phyloP scores from a whole-genome alignment of 2,329 filamentous ascomycete species.

The Colletotrichum cereale region DNA sequence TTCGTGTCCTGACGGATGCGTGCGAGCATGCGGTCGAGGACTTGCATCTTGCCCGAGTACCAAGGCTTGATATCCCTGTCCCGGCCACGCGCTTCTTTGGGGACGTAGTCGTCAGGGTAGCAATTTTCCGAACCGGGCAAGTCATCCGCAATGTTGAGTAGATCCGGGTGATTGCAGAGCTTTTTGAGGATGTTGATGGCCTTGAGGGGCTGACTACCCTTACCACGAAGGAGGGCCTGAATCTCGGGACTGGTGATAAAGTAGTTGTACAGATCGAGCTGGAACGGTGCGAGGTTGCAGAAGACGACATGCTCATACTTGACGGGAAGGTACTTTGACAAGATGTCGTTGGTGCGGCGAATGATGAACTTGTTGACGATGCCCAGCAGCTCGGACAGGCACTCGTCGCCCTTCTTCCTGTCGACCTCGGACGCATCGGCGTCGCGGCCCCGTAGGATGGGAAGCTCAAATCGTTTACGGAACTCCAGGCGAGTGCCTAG shows the following conservation, averaged over 20 bases:
- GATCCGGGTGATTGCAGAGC: slow-evolving; percentile 96
- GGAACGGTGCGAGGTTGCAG: slow-evolving; percentile 93
- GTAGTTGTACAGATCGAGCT: slow-evolving; percentile 93
- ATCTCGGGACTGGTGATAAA: slow-evolving; percentile 98
- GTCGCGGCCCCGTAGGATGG: slow-evolving; percentile 91
- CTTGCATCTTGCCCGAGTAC: slow-evolving; percentile 99
- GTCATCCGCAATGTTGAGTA: slow-evolving; percentile 85
- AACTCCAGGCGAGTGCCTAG: slow-evolving; percentile 92
- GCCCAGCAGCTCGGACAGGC: slow-evolving; percentile 81
- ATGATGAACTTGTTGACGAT: slow-evolving; percentile 99
- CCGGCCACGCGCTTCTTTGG: slow-evolving; percentile 86
- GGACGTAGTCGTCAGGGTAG: slow-evolving; percentile 89
- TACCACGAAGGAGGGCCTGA: slow-evolving; percentile 89
- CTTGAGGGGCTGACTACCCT: slow-evolving; percentile 95
- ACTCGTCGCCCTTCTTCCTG: slow-evolving; percentile 84
- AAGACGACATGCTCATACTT: slow-evolving; percentile 99
- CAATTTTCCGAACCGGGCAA: slow-evolving; percentile 86
- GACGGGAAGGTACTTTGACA: slow-evolving; percentile 96
- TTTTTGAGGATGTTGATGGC: slow-evolving; percentile 98
- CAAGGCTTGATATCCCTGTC: slow-evolving; percentile 93
- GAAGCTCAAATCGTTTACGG: slow-evolving; percentile 92
- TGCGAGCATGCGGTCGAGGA: slow-evolving; percentile 97
- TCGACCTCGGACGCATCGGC: slow-evolving; percentile 89
- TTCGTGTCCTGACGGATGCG: slow-evolving; percentile 96
- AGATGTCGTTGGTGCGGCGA: slow-evolving; percentile 94